phyloP scores from a whole-genome alignment of 179 eudicot genomes.

The Silene coronaria region DNA sequence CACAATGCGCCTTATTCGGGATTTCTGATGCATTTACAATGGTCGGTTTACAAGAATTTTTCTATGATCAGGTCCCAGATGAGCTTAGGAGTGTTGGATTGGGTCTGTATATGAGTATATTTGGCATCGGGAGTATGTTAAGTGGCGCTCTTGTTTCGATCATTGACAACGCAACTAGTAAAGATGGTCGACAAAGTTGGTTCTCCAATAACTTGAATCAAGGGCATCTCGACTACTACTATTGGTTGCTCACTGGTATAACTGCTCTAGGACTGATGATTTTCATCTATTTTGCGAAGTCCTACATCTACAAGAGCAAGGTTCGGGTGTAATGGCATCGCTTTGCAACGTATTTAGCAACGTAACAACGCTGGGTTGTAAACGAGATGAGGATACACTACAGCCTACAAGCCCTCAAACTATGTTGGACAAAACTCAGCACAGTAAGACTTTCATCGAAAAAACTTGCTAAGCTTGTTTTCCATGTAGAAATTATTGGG shows the following conservation, averaged over 20 bases:
- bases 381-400: too few species aligned
- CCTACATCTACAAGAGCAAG: conserved; percentile 30
- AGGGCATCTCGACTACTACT: conserved; percentile 60
- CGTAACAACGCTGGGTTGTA: background rate
- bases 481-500: too few species aligned
- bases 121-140: conserved; percentile 40
- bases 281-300: conserved; percentile 33
- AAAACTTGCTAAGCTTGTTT: too few species aligned
- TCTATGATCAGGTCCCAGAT: conserved; percentile 48
- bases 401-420: too few species aligned
- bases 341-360: too few species aligned
- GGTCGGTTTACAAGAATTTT: conserved; percentile 61
- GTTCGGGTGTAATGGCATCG: background rate
- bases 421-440: too few species aligned
- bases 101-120: conserved; percentile 40
- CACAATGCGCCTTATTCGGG: conserved; percentile 44
- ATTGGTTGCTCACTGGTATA: conserved; percentile 49
- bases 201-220: conserved; percentile 43
- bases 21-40: conserved; percentile 40
- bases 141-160: conserved; percentile 43
- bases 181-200: conserved; percentile 41
- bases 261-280: conserved; percentile 25
- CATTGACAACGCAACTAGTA: conserved; percentile 30
- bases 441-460: too few species aligned
- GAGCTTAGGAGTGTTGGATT: conserved; percentile 53